Percentiles rank a stretch among this genome's conserved stretches.
Conservation (phyloP, 2,329 filamentous ascomycete species). For the Boeremia exigua region DNA sequence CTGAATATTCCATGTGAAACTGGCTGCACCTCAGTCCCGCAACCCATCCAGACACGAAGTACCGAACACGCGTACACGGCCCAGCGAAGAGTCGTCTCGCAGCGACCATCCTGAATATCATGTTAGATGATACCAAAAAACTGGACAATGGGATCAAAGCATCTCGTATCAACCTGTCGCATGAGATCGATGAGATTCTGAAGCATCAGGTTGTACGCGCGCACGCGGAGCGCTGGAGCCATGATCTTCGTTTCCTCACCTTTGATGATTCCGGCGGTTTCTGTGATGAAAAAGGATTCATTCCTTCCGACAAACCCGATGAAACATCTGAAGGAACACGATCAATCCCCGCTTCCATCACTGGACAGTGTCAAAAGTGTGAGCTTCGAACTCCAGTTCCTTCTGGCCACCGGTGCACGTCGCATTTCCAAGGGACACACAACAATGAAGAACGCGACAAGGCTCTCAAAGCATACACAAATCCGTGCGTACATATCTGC, state of each 20-base stretch:
- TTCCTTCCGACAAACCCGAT: neutral
- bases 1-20: too few relatives aligned
- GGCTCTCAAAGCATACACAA: neutral
- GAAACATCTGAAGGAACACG: neutral
- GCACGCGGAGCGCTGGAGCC: neutral
- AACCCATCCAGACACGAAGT: neutral
- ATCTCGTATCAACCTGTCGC: neutral
- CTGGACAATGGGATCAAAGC: neutral
- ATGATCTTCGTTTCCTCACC: neutral
- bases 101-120: neutral
- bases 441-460: neutral
- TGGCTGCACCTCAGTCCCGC: neutral
- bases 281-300: neutral
- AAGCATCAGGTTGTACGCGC: neutral
- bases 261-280: neutral
- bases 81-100: neutral
- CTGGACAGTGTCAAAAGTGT: neutral
- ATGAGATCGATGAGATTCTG: neutral
- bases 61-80: neutral
- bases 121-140: neutral
- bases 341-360: neutral
- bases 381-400: neutral
- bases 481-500: neutral
- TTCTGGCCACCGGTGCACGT: neutral
- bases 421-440: neutral